Percentiles rank a stretch among this genome's conserved stretches.
phyloP scores from a whole-genome alignment of 1,139 yeast genomes.

The Yamadazyma atmosphaerica region DNA sequence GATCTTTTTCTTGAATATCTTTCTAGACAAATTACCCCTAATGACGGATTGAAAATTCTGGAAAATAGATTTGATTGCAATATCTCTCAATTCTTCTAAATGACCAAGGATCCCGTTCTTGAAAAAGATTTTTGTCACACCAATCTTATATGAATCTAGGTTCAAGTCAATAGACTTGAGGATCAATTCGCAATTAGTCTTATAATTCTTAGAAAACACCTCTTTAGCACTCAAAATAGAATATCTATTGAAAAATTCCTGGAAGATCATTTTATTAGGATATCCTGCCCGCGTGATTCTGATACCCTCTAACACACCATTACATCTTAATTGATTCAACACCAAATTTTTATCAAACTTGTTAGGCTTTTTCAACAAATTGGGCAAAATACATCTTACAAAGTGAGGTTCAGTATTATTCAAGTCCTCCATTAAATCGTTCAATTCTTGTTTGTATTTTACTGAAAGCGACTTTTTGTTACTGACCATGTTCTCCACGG shows the following conservation, averaged over 20 bases:
- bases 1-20: slow-evolving; percentile 49
- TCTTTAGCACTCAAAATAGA: slow-evolving; percentile 55
- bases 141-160: slow-evolving; percentile 68
- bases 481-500: slow-evolving; percentile 29
- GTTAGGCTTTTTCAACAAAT: slow-evolving; percentile 69
- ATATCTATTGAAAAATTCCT: slow-evolving; percentile 77
- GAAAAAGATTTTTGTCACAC: slow-evolving; percentile 85
- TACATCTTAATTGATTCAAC: slow-evolving; percentile 87
- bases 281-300: slow-evolving; percentile 96
- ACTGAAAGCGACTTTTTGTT: slow-evolving; percentile 74
- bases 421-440: slow-evolving; percentile 69
- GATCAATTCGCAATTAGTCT: slow-evolving; percentile 68
- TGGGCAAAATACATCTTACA: slow-evolving; percentile 94
- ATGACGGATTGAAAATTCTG: slow-evolving; percentile 66
- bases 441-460: slow-evolving; percentile 81
- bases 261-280: slow-evolving; percentile 86
- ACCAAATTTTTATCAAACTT: slow-evolving; percentile 76
- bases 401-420: slow-evolving; percentile 91
- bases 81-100: slow-evolving; percentile 77
- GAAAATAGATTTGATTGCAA: slow-evolving; percentile 55
- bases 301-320: slow-evolving; percentile 97
- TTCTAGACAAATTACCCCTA: slow-evolving; percentile 65
- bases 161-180: slow-evolving; percentile 63
- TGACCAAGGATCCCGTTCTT: slow-evolving; percentile 92
- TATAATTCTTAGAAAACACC: slow-evolving; percentile 50